Conservation (phyloP, 2,329 filamentous ascomycete species). For the Ophiostoma angusticollis region DNA sequence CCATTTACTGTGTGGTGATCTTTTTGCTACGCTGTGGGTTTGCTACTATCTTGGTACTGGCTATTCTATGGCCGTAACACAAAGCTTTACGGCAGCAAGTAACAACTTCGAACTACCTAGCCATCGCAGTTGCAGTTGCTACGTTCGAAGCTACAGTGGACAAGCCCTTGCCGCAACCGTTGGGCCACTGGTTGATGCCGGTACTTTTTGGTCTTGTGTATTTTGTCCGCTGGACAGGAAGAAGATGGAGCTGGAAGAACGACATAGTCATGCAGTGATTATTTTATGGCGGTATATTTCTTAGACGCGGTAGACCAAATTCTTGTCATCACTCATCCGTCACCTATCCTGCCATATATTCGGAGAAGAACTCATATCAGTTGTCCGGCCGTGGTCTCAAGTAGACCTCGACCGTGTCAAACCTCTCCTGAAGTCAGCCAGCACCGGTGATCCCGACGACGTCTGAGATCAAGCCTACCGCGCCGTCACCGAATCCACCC, state of each 20-base stretch:
- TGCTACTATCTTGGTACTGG: conserved; percentile 57
- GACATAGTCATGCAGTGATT: no score
- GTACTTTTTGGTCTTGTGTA: conserved; percentile 70
- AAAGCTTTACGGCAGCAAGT: conserved; percentile 80
- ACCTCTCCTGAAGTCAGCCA: no score
- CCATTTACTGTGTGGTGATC: conserved; percentile 68
- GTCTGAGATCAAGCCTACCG: no score
- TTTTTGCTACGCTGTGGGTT: conserved; percentile 55
- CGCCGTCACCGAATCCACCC: no score
- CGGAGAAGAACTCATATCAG: no score
- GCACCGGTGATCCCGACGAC: no score
- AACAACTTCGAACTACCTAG: conserved; percentile 92
- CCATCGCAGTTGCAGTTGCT: conserved; percentile 77
- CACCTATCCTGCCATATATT: no score
- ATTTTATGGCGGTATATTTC: no score
- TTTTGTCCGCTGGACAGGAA: conserved; percentile 47
- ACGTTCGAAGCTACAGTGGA: conserved; percentile 67
- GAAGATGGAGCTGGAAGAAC: conserved; percentile 39
- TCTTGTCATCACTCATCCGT: no score
- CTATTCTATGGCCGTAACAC: conserved; percentile 58
- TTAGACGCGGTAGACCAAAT: no score
- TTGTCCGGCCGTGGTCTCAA: no score
- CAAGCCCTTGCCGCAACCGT: conserved; percentile 75
- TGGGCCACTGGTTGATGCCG: conserved; percentile 75
- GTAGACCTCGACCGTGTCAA: no score